phyloP scores from a whole-genome alignment of 2,329 filamentous ascomycete species.

The Neofusicoccum kwambonambiense region DNA sequence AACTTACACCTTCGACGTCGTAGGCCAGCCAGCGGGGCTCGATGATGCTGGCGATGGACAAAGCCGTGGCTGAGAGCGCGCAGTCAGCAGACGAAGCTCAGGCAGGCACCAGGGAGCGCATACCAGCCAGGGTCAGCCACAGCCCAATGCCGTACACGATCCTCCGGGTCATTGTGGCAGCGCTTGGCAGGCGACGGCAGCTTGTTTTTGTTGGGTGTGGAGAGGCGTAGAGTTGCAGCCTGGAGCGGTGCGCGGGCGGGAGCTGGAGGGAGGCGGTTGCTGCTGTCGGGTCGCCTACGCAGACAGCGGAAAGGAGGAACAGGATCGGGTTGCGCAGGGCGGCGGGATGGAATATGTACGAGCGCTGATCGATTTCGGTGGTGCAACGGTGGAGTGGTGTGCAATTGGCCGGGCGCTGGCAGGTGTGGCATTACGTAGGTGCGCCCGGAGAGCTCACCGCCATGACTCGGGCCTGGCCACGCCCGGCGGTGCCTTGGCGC shows the following conservation, averaged over 20 bases:
- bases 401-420: conserved; percentile 1
- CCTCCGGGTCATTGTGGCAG: conserved; percentile 45
- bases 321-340: neutral
- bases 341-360: conserved; percentile 5
- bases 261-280: neutral
- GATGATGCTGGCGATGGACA: conserved; percentile 69
- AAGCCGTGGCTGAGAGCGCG: conserved; percentile 58
- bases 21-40: conserved; percentile 71
- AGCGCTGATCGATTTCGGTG: neutral
- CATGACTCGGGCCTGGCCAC: neutral
- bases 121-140: conserved; percentile 46
- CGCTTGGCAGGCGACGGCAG: neutral
- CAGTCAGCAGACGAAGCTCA: neutral
- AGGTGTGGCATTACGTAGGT: neutral
- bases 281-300: neutral
- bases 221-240: neutral
- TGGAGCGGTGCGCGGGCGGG: neutral
- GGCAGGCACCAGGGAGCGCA: conserved; percentile 18
- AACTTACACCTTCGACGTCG: conserved; percentile 11
- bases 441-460: conserved; percentile 2
- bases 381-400: neutral
- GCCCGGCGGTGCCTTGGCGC: neutral
- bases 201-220: neutral
- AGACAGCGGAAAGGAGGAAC: neutral
- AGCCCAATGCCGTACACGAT: conserved; percentile 51